A percentile compares a stretch with the other conserved stretches of the same genome.
Evolutionary conservation across 2,329 filamentous ascomycete species (phyloP).

Genomic region (Nannizziopsis barbatae): DNA sequence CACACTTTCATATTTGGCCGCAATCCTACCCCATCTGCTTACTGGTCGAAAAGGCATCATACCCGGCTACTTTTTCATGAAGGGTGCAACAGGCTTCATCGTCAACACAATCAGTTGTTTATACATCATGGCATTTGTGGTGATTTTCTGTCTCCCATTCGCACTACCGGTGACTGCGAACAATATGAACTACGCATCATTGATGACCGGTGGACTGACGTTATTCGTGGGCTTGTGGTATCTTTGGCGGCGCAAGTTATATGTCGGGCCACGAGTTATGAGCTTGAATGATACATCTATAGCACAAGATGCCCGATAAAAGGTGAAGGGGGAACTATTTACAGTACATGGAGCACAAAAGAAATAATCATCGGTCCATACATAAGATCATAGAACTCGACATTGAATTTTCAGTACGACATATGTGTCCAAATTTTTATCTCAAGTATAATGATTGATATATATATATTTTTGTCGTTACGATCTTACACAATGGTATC

Average conservation of each 20-base stretch:
- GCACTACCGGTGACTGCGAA: slow-evolving; percentile 35
- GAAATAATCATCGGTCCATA: too few species aligned
- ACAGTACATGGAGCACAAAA: too few species aligned
- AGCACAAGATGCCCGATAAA: too few species aligned
- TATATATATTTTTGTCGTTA: too few species aligned
- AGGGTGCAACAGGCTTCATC: slow-evolving; percentile 38
- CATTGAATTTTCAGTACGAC: too few species aligned
- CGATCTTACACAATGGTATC: too few species aligned
- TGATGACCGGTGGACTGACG: slow-evolving; percentile 44
- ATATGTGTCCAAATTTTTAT: too few species aligned
- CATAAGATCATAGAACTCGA: too few species aligned
- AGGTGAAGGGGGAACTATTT: too few species aligned
- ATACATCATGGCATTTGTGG: slow-evolving; percentile 46
- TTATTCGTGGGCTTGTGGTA: slow-evolving; percentile 41
- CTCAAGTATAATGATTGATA: too few species aligned
- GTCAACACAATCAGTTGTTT: slow-evolving; percentile 37
- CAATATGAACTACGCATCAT: slow-evolving; percentile 45
- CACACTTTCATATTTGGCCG: slow-evolving; percentile 44
- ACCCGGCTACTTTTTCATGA: slow-evolving; percentile 44
- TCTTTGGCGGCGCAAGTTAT: slow-evolving; percentile 26
- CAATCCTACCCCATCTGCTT: slow-evolving; percentile 43
- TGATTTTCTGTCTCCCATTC: slow-evolving; percentile 52
- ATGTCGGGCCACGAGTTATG: slow-evolving; percentile 23
- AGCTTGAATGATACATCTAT: too few species aligned
- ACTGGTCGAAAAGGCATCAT: slow-evolving; percentile 43